Evolutionary conservation across 306 rosid species (phyloP).

Genomic region (Urtica urens): DNA sequence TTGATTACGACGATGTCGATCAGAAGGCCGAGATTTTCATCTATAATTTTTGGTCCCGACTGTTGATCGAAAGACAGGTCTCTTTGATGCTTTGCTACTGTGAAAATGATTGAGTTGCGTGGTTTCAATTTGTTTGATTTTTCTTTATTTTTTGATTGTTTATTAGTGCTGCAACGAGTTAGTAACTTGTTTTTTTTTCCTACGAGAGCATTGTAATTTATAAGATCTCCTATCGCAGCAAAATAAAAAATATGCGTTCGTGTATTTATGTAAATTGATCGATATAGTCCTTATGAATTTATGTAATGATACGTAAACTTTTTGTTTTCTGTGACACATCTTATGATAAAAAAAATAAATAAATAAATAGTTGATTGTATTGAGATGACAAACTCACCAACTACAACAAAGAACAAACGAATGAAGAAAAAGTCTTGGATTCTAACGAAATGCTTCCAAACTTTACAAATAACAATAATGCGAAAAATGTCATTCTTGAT

Average conservation of each 20-base stretch:
- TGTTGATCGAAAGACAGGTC: slow-evolving; percentile 37
- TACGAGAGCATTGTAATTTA: too few species aligned
- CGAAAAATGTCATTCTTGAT: background rate
- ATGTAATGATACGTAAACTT: too few species aligned
- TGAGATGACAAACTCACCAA: background rate
- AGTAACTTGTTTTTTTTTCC: too few species aligned
- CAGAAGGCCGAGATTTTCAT: slow-evolving; percentile 51
- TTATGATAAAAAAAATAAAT: too few species aligned
- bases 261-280: too few species aligned
- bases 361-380: too few species aligned
- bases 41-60: slow-evolving; percentile 35
- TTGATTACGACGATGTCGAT: slow-evolving; percentile 32
- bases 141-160: background rate
- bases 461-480: background rate
- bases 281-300: too few species aligned
- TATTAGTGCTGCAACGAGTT: background rate
- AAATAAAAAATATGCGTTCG: too few species aligned
- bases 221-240: too few species aligned
- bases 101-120: background rate
- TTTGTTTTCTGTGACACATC: too few species aligned
- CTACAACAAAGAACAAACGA: background rate
- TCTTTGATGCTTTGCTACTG: slow-evolving; percentile 33
- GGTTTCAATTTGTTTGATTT: slow-evolving; percentile 2
- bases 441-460: too few species aligned
- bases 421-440: too few species aligned